Evolutionary conservation across 116 monocot species (phyloP).

Genomic region (Phalaenopsis hybrid): DNA sequence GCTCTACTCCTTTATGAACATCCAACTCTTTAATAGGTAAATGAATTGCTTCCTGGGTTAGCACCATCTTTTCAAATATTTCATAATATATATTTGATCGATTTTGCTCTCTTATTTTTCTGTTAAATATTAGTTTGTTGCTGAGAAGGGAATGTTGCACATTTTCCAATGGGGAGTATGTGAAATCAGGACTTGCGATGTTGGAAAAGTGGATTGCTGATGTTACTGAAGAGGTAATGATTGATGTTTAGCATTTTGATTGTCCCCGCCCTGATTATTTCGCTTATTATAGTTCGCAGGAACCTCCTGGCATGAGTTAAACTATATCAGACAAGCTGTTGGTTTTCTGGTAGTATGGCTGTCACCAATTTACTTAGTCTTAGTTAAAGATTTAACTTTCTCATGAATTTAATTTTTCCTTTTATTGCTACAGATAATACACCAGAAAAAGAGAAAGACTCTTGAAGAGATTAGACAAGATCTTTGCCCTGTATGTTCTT

Average conservation of each 20-base stretch:
- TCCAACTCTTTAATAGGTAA: constrained; percentile 96
- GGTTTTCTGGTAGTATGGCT: constrained; percentile 74
- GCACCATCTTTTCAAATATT: neutral
- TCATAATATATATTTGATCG: neutral
- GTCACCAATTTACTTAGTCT: neutral
- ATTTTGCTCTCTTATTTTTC: constrained; percentile 5
- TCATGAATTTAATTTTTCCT: neutral
- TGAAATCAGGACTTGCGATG: constrained; percentile 83
- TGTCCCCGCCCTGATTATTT: constrained; percentile 2
- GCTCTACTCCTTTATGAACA: constrained; percentile 93
- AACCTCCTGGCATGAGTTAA: constrained; percentile 91
- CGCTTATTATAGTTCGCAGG: constrained; percentile 78
- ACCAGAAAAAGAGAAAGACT: constrained; percentile 87
- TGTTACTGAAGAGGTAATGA: constrained; percentile 68
- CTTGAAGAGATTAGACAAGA: constrained; percentile 85
- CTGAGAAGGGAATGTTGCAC: constrained; percentile 94
- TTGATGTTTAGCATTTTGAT: neutral
- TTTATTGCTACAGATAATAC: constrained; percentile 61
- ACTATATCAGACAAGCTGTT: constrained; percentile 96
- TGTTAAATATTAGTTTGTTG: constrained; percentile 44
- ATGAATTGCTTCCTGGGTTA: constrained; percentile 1
- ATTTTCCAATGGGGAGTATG: constrained; percentile 98
- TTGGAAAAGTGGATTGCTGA: constrained; percentile 93
- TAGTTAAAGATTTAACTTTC: neutral
- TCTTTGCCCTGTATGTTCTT: constrained; percentile 69